phyloP scores from a whole-genome alignment of 2,329 filamentous ascomycete genomes.

The Periconia digitata region DNA sequence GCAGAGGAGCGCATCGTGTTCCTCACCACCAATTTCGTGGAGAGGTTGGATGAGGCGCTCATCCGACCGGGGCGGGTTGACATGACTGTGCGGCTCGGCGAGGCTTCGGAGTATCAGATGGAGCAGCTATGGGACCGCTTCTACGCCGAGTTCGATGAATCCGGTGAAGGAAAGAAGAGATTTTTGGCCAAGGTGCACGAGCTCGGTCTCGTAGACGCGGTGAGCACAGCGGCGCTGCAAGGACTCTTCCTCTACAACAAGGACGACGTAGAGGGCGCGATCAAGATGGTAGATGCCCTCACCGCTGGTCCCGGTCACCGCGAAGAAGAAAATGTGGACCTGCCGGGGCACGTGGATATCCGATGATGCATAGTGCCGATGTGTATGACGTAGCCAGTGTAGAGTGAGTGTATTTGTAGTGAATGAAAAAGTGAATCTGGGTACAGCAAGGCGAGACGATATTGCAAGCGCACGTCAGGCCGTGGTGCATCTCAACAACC shows the following conservation, averaged over 20 bases:
- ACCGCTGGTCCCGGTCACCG: conserved; percentile 27
- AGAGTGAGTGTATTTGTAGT: conserved; percentile 3
- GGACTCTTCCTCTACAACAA: conserved; percentile 96
- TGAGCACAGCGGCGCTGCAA: conserved; percentile 90
- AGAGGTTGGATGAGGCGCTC: conserved; percentile 83
- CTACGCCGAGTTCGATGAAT: conserved; percentile 77
- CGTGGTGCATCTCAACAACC: too few species aligned
- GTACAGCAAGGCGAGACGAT: not conserved
- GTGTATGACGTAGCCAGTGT: conserved; percentile 11
- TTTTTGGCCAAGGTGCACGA: conserved; percentile 73
- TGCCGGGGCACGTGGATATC: conserved; percentile 34
- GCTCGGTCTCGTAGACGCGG: conserved; percentile 68
- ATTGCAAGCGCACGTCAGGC: too few species aligned
- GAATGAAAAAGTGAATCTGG: not conserved
- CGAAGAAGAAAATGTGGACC: conserved; percentile 29
- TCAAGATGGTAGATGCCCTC: conserved; percentile 72
- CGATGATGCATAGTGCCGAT: conserved; percentile 11
- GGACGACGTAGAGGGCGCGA: conserved; percentile 82
- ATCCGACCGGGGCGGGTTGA: conserved; percentile 91
- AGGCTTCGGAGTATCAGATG: conserved; percentile 84
- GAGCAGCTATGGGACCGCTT: conserved; percentile 90
- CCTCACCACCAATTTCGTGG: conserved; percentile 91
- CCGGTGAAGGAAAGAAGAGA: conserved; percentile 61
- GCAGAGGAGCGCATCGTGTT: conserved; percentile 94
- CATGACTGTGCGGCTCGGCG: conserved; percentile 86